Evolutionary conservation across 306 rosid genomes (phyloP), one percentile per base, ranked within the genome.

Genomic region (Dryas octopetala): DNA sequence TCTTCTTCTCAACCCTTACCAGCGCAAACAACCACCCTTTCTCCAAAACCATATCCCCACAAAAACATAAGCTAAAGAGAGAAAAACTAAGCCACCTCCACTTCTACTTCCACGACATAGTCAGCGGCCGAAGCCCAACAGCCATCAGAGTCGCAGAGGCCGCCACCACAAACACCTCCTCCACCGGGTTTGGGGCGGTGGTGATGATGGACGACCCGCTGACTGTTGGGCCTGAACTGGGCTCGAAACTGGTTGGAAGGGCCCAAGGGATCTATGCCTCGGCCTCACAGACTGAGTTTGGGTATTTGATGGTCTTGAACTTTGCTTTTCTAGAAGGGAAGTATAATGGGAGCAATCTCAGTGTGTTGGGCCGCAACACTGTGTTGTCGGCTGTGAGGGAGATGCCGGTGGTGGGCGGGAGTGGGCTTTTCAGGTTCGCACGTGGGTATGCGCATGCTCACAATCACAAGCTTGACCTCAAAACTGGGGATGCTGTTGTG

Each of bases 371-470:
- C 6, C 78, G 91, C 53, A 89, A 89, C 66, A 26, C 76, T 7
- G 68, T 77, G 7, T 16, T 41, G 0, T 78, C 85, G 3, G 48
- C 57, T 12, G 86, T 85, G 26, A 86, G 93, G 54, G 97, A 89
- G 81, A 80, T 91, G 90, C 90, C 93, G 7, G 68, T 91, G 1
- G 90, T 91, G 5, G 97, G 97, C 52, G 93, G 96, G 0, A 91
- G 85, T 0, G 96, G 96, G 9, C 70, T 69, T 32, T 90, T 93
- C 80, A 82, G 90, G 45, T 93, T 90, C 41, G 96, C 96, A 0
- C 89, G 89, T 13, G 98, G 98, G 2, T 90, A 78, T 67, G 88
- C 86, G 62, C 84, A 32, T 13, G 91, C 91, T 2, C 83, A 47
- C 49, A 78, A 81, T 74, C 77, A 80, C 13, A 0, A 5, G 5